Percentiles rank a stretch among this genome's conserved stretches.
Conservation (phyloP, 2,329 filamentous ascomycete genomes). For the Cryphonectria nitschkei region DNA sequence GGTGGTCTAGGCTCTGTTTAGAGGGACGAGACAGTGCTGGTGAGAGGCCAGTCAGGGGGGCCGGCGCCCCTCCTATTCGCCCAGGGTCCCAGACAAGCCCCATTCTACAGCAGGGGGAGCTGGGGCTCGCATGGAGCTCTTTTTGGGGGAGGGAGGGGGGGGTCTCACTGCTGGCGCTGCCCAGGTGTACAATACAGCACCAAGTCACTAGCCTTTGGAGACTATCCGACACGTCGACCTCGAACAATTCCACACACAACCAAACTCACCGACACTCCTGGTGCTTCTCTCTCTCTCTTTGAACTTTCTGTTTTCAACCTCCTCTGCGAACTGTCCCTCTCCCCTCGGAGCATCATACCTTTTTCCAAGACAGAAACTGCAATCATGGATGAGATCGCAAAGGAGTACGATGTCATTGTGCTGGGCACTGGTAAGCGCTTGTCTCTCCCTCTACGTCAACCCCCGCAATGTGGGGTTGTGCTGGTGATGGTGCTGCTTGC, state of each 20-base stretch:
- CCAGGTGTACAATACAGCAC: slow-evolving; percentile 5
- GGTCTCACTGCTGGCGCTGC: background rate
- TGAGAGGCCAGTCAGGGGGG: slow-evolving; percentile 8
- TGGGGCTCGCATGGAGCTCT: slow-evolving; percentile 13
- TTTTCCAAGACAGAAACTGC: slow-evolving; percentile 23
- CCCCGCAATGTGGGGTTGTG: slow-evolving; percentile 35
- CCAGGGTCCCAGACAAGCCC: background rate
- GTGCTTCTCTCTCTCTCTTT: slow-evolving; percentile 19
- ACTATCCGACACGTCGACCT: slow-evolving; percentile 23
- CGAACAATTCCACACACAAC: slow-evolving; percentile 22
- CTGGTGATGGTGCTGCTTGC: slow-evolving; percentile 7
- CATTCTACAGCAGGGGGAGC: slow-evolving; percentile 12
- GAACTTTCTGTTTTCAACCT: slow-evolving; percentile 16
- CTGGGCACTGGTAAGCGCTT: slow-evolving; percentile 81
- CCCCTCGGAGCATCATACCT: slow-evolving; percentile 19
- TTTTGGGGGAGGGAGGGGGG: background rate
- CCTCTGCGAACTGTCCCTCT: slow-evolving; percentile 23
- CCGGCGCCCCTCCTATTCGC: slow-evolving; percentile 14
- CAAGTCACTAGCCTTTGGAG: slow-evolving; percentile 1
- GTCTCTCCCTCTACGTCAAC: slow-evolving; percentile 39
- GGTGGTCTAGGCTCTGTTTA: slow-evolving; percentile 7
- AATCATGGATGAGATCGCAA: slow-evolving; percentile 95
- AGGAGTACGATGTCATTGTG: slow-evolving; percentile 98
- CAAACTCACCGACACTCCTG: slow-evolving; percentile 16
- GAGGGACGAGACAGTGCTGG: background rate